Evolutionary conservation across 2,329 filamentous ascomycete genomes (phyloP), one percentile per base, ranked within the genome.

Genomic region (Fusarium haematococcum): DNA sequence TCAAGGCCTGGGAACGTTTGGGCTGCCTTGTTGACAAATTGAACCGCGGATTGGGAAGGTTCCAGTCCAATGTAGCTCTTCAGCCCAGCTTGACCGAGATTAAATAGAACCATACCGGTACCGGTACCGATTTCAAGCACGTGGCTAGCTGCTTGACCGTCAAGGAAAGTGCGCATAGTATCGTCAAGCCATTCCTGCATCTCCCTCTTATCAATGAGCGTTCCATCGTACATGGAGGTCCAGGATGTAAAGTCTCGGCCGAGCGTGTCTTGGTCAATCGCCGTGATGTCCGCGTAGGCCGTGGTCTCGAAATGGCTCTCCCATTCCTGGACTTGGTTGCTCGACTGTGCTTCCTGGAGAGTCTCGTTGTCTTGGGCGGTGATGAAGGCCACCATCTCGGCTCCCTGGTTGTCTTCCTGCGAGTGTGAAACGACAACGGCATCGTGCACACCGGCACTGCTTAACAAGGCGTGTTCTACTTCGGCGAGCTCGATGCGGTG

Each of bases 161-260:
- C 73, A 30, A 56, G 71, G 3, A 81, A 72, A 0, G 74, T 68
- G 1, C 59, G 27, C 0, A 80, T 78, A 1, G 80, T 80, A 27
- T 82, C 81, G 11, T 80, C 77, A 0, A 82, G 70, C 81, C 81
- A 82, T 54, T 81, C 80, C 2, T 77, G 62, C 81, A 82, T 82
- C 30, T 82, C 78, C 1, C 2, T 60, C 35, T 70, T 76, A 41
- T 79, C 74, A 5, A 82, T 79, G 1, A 66, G 10, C 0, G 16
- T 70, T 6, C 79, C 80, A 41, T 81, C 76, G 32, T 80, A 81
- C 77, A 80, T 80, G 0, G 81, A 82, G 5, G 71, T 80, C 81
- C 81, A 82, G 11, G 77, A 78, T 1, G 68, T 72, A 32, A 82
- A 82, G 41, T 82, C 80, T 4, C 67, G 62, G 1, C 80, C 80